phyloP scores from a whole-genome alignment of 768 basidiomycete species.

The Boletus rubescentipes region DNA sequence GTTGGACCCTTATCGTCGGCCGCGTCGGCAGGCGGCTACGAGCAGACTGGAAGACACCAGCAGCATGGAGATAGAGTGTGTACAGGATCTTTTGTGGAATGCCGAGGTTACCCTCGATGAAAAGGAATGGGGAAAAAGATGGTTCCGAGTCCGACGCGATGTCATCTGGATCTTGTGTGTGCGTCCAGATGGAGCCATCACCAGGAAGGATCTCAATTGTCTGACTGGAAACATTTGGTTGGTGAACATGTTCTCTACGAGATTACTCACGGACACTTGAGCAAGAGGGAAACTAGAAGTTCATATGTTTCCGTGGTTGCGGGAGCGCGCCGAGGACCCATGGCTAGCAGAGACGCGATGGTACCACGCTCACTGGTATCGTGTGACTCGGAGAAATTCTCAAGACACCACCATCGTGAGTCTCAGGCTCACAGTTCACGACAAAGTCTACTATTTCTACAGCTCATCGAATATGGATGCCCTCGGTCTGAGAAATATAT shows the following conservation, averaged over 20 bases:
- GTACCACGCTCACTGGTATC: not conserved
- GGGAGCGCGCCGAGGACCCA: not conserved
- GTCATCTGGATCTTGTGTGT: constrained; percentile 3
- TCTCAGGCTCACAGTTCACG: not conserved
- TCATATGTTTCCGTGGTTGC: constrained; percentile 14
- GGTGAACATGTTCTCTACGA: not conserved
- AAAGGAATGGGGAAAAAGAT: constrained; percentile 48
- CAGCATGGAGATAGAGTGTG: constrained; percentile 48
- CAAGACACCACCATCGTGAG: not conserved
- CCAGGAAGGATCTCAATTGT: constrained; percentile 68
- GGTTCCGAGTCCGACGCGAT: constrained; percentile 18
- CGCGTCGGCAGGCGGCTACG: constrained; percentile 10
- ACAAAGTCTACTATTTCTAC: not conserved
- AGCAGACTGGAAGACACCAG: constrained; percentile 34
- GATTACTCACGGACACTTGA: constrained; percentile 27
- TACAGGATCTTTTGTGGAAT: constrained; percentile 60
- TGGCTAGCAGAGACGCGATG: too few species aligned
- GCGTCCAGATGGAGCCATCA: constrained; percentile 46
- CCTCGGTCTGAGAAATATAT: not conserved
- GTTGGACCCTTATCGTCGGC: not conserved
- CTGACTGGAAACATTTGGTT: constrained; percentile 13
- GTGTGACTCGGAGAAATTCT: not conserved
- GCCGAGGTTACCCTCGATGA: constrained; percentile 59
- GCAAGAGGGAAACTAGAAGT: constrained; percentile 25
- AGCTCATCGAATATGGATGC: not conserved